Evolutionary conservation across 371 early-diverging fungal species (phyloP), one percentile per base, ranked within the genome.

Genomic region (Mucor mucedo): DNA sequence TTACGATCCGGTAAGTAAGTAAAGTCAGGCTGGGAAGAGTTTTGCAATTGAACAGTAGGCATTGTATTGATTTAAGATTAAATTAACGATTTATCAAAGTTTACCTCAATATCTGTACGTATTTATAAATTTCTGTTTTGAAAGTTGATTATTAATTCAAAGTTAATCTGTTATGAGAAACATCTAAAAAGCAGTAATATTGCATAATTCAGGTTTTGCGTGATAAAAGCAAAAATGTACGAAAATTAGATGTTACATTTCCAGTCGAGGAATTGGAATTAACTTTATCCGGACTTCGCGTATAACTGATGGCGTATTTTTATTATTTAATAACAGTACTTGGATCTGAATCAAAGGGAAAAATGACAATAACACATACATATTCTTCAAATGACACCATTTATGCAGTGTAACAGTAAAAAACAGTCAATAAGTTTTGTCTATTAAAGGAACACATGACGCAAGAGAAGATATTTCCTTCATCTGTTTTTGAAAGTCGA

Each of bases 1-100:
- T 66, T 57, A 11, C 44, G 52, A n/a, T 66, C 58, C 49, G 73
- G 73, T 14, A 73, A 44, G 33, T 73, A 73, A 32, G 69, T 73
- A 47, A 73, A 60, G 30, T 72, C 70, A 33, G 73, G 73, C 40
- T 72, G 73, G n/a, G 63, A 62, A 13, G 58, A 49, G 47, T 72
- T 72, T 56, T 69, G 40, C 1, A 69, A 14, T 69, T 72, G 73
- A 60, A 66, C 42, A 29, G 73, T 72, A 44, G 73, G 73, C 73
- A 72, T 71, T 38, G 32, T 53, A 29, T 9, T 42, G 11, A 42
- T 42, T 4, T 42, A 42, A 10, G 10, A 42, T 42, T 11, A 14
- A 42, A 14, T 6, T 35, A 8, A 6, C 8, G 35, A 35, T 35
- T 35, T 35, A 35, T 8, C 4, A 4, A 35, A 35, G 35, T 35